Percentiles rank a stretch among this genome's conserved stretches.
phyloP scores from a whole-genome alignment of 208 protist genomes.

The Acanthamoeba castellanii region DNA sequence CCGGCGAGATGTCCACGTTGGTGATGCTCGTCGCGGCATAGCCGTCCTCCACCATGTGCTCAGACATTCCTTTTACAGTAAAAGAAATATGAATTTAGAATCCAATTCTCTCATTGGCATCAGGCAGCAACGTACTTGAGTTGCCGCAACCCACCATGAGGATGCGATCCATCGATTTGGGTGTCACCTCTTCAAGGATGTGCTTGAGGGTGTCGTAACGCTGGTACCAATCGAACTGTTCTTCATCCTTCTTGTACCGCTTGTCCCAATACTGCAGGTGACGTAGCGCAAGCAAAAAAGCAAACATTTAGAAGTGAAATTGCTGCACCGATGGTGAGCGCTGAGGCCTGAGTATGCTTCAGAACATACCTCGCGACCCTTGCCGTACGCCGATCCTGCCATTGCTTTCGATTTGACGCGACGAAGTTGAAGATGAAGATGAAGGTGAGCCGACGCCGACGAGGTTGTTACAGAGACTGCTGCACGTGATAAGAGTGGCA shows the following conservation, averaged over 20 bases:
- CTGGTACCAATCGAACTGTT: conserved; percentile 42
- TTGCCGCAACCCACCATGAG: conserved; percentile 39
- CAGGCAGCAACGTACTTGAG: background rate
- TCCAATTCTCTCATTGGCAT: background rate
- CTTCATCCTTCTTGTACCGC: conserved; percentile 1
- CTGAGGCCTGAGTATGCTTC: background rate
- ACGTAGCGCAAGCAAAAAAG: background rate
- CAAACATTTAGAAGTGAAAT: background rate
- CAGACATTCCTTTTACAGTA: background rate
- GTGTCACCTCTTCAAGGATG: background rate
- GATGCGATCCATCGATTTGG: background rate
- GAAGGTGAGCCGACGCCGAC: too few relatives aligned
- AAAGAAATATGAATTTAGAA: background rate
- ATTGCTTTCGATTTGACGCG: background rate
- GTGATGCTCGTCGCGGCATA: background rate
- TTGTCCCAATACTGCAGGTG: conserved; percentile 11
- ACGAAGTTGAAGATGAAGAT: too few relatives aligned
- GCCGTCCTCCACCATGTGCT: conserved; percentile 24
- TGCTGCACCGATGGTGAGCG: background rate
- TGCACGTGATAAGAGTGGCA: too few relatives aligned
- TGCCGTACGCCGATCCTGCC: background rate
- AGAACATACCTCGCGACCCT: background rate
- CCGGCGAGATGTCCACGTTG: conserved; percentile 25
- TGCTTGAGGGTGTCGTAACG: background rate
- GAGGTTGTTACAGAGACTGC: too few relatives aligned